Evolutionary conservation across 2,329 filamentous ascomycete species (phyloP), one percentile per base, ranked within the genome.

Genomic region (Sporothrix euskadiensis): DNA sequence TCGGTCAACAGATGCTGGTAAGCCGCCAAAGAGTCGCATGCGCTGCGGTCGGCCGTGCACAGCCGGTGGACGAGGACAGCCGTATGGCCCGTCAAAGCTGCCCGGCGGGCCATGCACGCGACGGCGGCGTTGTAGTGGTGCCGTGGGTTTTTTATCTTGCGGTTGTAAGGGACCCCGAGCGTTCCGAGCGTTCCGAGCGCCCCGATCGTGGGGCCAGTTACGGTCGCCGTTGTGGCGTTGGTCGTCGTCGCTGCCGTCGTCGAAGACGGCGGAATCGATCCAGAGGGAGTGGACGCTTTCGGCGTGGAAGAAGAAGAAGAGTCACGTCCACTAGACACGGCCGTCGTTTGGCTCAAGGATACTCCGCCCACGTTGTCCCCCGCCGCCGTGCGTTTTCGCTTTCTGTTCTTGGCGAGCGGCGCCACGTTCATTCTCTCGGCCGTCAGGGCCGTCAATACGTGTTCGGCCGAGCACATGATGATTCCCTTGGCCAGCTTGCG

Each of bases 1-100:
- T 63, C 65, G n/a, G 71, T 71, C 22, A 76, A 63, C 54, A 66
- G 68, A 30, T 26, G 26, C 71, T 77, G 74, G 71, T 76, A 77
- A 5, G 76, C 74, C 0, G 73, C 75, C 12, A 77, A 61, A 52
- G 72, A 75, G 59, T 73, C 72, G 32, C 73, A 76, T 61, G 30
- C 52, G 16, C 4, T 10, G 16, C 75, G 74, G 59, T 74, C 57
- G n/a, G 65, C 63, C 12, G 54, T 44, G 70, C 75, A 74, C 3
- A 76, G 61, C 12, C 63, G 56, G 30, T 22, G 52, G 26, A 76
- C 71, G 3, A 77, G 70, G 6, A 10, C 1, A 4, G 74, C 73
- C 1, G 74, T 73, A 16, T 74, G 59, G 26, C 74, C 73, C 2
- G 65, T 52, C n/a, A 57, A 22, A 41, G 74, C 74, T 4, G 75